phyloP scores from a whole-genome alignment of 2,329 filamentous ascomycete genomes.

The Hypocreales sp. region DNA sequence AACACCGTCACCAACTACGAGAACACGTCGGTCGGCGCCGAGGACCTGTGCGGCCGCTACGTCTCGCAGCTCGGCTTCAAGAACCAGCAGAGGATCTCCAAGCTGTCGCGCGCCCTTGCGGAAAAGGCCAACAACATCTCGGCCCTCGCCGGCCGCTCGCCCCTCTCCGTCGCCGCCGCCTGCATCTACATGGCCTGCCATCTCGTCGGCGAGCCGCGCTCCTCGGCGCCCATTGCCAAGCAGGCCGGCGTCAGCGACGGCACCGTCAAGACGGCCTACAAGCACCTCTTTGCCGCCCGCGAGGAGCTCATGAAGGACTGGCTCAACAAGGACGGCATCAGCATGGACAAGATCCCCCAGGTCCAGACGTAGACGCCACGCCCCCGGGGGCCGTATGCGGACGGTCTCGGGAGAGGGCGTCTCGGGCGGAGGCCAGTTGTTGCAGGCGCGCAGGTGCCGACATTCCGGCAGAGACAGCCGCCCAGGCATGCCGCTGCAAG shows the following conservation, averaged over 20 bases:
- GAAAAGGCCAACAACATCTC: conserved; percentile 62
- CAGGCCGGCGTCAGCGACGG: conserved; percentile 89
- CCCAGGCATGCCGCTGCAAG: no score
- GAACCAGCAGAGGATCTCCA: conserved; percentile 57
- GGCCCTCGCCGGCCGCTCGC: conserved; percentile 80
- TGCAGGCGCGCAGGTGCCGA: no score
- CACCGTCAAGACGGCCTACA: conserved; percentile 92
- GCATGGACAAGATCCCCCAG: conserved; percentile 53
- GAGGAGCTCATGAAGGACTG: conserved; percentile 60
- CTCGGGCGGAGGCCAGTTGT: no score
- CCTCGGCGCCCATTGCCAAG: conserved; percentile 71
- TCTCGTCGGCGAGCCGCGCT: conserved; percentile 63
- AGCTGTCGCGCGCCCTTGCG: conserved; percentile 66
- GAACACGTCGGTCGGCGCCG: conserved; percentile 63
- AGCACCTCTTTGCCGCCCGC: conserved; percentile 62
- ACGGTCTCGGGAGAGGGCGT: no score
- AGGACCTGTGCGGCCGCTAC: conserved; percentile 77
- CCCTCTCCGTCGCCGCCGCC: conserved; percentile 82
- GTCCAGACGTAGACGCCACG: conserved; percentile 13
- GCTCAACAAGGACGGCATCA: conserved; percentile 60
- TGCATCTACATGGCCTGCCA: conserved; percentile 95
- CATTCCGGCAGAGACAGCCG: no score
- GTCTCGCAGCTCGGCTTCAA: conserved; percentile 69
- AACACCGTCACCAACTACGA: conserved; percentile 55
- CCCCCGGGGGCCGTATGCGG: no score